A percentile compares a stretch with the other conserved stretches of the same genome.
These are phyloP conservation scores for Termitomyces sp. DNA, from an alignment of 768 basidiomycete species.

Conservation along the genomic window DNA sequence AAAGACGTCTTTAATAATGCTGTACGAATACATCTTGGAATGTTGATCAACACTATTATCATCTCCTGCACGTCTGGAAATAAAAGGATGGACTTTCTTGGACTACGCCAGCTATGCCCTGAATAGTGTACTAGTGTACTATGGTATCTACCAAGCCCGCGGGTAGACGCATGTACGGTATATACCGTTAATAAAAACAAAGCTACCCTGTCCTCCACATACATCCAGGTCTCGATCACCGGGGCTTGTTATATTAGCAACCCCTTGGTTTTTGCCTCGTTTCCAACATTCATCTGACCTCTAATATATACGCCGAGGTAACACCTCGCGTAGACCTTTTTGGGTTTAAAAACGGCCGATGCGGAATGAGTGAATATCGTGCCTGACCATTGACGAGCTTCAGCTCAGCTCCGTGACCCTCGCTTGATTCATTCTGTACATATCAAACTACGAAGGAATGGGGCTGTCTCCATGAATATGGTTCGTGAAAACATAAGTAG, in stretches of 20 bases:
- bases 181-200: neutral
- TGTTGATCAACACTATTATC: neutral
- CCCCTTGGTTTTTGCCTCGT: neutral
- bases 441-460: slow-evolving; percentile 4
- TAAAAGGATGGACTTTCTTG: neutral
- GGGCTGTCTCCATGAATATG: neutral
- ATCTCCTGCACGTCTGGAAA: neutral
- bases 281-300: neutral
- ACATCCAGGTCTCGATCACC: neutral
- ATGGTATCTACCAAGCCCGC: neutral
- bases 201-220: neutral
- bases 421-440: neutral
- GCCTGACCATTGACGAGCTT: neutral
- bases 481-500: slow-evolving; percentile 9
- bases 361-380: neutral
- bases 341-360: neutral
- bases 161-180: neutral
- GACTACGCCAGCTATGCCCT: neutral
- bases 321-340: neutral
- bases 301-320: neutral
- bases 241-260: neutral
- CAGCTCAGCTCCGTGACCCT: neutral
- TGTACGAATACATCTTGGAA: neutral
- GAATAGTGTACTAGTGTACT: too few species aligned
- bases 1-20: neutral